These are phyloP conservation scores for Melanogaster broomeanus DNA, from an alignment of 768 basidiomycete species.

Conservation along the genomic window DNA sequence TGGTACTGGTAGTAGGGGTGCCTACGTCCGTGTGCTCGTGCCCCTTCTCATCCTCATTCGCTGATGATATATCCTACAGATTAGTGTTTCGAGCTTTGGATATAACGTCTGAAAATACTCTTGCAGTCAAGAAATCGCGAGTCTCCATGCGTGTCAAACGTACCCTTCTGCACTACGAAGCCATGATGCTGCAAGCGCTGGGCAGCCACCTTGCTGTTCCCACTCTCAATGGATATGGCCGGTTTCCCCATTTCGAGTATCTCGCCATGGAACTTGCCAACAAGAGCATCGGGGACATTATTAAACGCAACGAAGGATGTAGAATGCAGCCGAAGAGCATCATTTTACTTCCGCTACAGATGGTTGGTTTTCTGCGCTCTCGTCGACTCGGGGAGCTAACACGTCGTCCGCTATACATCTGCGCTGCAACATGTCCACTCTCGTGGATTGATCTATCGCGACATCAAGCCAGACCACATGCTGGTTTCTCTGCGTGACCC, in stretches of 20 bases:
- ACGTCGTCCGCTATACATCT: not conserved
- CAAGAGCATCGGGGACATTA: slow-evolving; percentile 15
- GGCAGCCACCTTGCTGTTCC: slow-evolving; percentile 35
- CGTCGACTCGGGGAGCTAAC: slow-evolving; percentile 4
- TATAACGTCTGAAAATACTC: too few relatives aligned
- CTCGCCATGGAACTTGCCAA: slow-evolving; percentile 26
- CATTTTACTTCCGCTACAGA: not conserved
- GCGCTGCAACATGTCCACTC: not conserved
- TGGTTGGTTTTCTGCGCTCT: not conserved
- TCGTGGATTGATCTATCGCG: slow-evolving; percentile 35
- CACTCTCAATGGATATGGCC: slow-evolving; percentile 30
- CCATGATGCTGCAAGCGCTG: slow-evolving; percentile 28
- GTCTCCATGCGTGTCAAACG: slow-evolving; percentile 29
- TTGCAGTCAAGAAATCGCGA: slow-evolving; percentile 32
- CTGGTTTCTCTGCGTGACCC: slow-evolving; percentile 24
- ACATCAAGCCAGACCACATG: slow-evolving; percentile 39
- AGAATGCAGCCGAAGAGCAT: slow-evolving; percentile 23
- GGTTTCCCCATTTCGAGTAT: slow-evolving; percentile 36
- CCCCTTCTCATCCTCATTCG: too few relatives aligned
- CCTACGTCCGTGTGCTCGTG: too few relatives aligned
- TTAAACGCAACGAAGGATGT: slow-evolving; percentile 7
- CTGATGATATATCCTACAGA: too few relatives aligned
- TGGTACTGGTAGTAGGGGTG: too few relatives aligned
- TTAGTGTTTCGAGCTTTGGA: too few relatives aligned
- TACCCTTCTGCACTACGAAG: slow-evolving; percentile 31